Evolutionary conservation across 768 basidiomycete genomes (phyloP).

Genomic region (Russula vinacea): DNA sequence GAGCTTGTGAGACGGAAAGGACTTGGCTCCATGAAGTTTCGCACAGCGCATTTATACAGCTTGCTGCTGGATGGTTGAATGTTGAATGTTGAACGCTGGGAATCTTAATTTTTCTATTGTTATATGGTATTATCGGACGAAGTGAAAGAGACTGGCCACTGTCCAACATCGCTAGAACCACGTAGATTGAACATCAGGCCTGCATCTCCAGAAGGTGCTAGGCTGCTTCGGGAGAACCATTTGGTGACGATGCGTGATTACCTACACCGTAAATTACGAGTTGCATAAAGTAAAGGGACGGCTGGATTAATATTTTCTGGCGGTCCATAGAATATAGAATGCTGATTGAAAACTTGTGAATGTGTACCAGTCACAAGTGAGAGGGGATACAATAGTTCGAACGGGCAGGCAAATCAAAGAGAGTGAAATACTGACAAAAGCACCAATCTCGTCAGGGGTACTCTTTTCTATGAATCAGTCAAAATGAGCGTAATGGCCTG

Average conservation of each 20-base stretch:
- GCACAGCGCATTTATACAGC: conserved; percentile 21
- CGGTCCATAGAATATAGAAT: neutral
- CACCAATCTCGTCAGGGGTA: neutral
- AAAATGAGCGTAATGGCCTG: conserved; percentile 72
- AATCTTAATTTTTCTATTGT: neutral
- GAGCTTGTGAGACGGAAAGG: conserved; percentile 19
- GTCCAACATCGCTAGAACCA: too few relatives aligned
- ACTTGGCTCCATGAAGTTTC: conserved; percentile 16
- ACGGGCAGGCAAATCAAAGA: too few relatives aligned
- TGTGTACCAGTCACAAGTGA: neutral
- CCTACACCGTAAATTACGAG: neutral
- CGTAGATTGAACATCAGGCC: too few relatives aligned
- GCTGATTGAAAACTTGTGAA: neutral
- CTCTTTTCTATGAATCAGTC: conserved; percentile 37
- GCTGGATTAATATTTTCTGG: too few relatives aligned
- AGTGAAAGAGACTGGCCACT: too few relatives aligned
- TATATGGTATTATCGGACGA: neutral
- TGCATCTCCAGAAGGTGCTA: neutral
- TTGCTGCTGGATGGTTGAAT: conserved; percentile 16
- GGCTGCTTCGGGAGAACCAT: too few relatives aligned
- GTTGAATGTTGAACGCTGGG: neutral
- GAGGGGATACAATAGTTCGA: neutral
- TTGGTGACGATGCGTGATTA: too few relatives aligned
- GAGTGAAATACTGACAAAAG: neutral
- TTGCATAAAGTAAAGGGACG: conserved; percentile 3